Evolutionary conservation across 768 basidiomycete genomes (phyloP), one percentile per base, ranked within the genome.

Genomic region (Phanerochaete carnosa): DNA sequence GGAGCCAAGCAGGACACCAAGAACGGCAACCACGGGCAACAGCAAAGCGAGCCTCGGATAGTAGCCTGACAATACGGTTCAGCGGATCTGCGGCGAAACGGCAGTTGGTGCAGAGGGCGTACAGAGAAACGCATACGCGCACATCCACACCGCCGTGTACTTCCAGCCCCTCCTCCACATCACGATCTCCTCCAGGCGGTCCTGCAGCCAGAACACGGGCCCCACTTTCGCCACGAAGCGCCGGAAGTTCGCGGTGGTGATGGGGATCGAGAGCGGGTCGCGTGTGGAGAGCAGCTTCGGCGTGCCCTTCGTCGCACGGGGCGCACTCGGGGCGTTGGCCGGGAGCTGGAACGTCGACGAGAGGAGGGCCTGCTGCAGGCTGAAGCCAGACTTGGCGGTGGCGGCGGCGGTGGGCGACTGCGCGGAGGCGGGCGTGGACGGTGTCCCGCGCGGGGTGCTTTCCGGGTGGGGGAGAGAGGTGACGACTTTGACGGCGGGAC

Each of bases 181-280:
- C 3, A 95, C 58, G 2, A 94, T 79, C 74, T 95, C 94, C 71
- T 96, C 94, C 15, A 92, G 68, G 1, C 94, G 75, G 69, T 97
- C 94, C 73, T 92, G 92, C 22, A 95, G 64, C 94, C 94, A 96
- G 67, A 95, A 96, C 7, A 94, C 74, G 0, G 90, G 88, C 0
- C 92, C 91, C 3, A 85, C 78, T 65, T 81, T 86, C 6, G 85
- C 80, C 3, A 95, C 82, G 61, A 96, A 95, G 25, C 92, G 77
- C 63, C 87, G 82, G 68, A 95, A 95, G 69, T 94, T 93, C 64
- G 79, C 83, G 1, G 90, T 87, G 64, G 87, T 89, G 28, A 87
- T 85, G 0, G 86, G 89, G 3, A 96, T 75, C 1, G 90, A 92
- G 4, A 96, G 79, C 0, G 90, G 83, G 65, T 90, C 89, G 29